Percentiles rank a stretch among this genome's conserved stretches.
These are phyloP conservation scores for Polygonum aviculare DNA, from an alignment of 148 eudicot species.

Conservation along the genomic window DNA sequence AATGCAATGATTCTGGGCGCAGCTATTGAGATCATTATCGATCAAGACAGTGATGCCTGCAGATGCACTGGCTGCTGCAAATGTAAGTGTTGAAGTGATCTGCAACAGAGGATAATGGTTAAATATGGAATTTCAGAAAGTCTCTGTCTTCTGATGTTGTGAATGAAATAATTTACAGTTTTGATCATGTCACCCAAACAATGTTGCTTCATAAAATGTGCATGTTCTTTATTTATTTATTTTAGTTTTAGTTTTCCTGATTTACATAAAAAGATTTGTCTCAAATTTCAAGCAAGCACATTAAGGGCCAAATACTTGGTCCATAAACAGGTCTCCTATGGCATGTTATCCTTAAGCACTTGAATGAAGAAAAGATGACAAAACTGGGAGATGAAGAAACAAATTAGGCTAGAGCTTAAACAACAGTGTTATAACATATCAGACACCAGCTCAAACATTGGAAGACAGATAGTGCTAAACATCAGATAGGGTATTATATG, in stretches of 20 bases:
- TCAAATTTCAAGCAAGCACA: neutral
- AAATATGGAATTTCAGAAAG: neutral
- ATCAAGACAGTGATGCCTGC: conserved; percentile 62
- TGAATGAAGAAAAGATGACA: neutral
- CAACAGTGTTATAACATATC: neutral
- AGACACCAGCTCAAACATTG: neutral
- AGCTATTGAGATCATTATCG: conserved; percentile 38
- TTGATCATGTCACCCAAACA: neutral
- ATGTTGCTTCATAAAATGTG: neutral
- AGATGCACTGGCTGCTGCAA: conserved; percentile 62
- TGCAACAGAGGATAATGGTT: conserved; percentile 18
- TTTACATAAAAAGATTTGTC: neutral
- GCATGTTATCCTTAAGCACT: neutral
- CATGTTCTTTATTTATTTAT: neutral
- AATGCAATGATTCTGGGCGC: conserved; percentile 41
- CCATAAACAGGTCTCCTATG: neutral
- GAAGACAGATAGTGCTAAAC: neutral
- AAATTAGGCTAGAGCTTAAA: neutral
- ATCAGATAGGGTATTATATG: neutral
- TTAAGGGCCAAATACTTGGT: neutral
- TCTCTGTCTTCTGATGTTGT: neutral
- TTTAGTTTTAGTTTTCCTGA: neutral
- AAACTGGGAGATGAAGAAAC: neutral
- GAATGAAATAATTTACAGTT: neutral
- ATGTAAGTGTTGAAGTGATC: conserved; percentile 54